These are phyloP conservation scores for Cadophora gregata DNA, from an alignment of 2,329 filamentous ascomycete genomes.

Conservation along the genomic window DNA sequence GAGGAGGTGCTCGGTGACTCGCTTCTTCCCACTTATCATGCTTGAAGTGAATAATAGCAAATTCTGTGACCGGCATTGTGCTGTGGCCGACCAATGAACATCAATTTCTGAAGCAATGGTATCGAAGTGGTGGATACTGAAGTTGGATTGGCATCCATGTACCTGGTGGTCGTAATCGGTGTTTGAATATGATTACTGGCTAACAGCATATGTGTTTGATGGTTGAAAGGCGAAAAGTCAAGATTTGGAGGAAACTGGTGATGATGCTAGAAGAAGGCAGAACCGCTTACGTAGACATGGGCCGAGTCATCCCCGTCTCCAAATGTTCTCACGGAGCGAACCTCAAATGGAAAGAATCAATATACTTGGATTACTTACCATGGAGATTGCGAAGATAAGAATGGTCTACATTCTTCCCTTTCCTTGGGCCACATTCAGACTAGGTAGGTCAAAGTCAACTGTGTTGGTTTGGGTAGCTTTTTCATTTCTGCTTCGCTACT, in stretches of 20 bases:
- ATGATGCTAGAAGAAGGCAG: conserved; percentile 7
- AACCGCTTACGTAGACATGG: conserved; percentile 13
- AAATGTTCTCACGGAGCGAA: neutral
- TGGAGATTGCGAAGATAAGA: no score
- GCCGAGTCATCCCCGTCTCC: neutral
- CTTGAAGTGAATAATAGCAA: conserved; percentile 50
- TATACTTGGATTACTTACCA: neutral
- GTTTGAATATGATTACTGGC: neutral
- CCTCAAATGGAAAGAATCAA: neutral
- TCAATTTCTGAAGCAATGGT: neutral
- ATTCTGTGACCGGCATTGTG: conserved; percentile 51
- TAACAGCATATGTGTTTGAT: no score
- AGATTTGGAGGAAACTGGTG: neutral
- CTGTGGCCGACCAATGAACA: neutral
- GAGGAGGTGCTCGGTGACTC: neutral
- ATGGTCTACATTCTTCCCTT: neutral
- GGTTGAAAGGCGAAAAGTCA: no score
- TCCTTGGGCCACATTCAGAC: neutral
- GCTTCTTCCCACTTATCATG: neutral
- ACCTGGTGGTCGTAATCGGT: neutral
- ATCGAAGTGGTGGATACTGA: neutral
- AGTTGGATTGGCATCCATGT: neutral
- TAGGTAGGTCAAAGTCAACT: neutral
- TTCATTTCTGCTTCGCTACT: conserved; percentile 36
- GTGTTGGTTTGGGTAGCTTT: conserved; percentile 28